Evolutionary conservation across 345 rosid genomes (phyloP).

Genomic region (Crucihimalaya himalaica): DNA sequence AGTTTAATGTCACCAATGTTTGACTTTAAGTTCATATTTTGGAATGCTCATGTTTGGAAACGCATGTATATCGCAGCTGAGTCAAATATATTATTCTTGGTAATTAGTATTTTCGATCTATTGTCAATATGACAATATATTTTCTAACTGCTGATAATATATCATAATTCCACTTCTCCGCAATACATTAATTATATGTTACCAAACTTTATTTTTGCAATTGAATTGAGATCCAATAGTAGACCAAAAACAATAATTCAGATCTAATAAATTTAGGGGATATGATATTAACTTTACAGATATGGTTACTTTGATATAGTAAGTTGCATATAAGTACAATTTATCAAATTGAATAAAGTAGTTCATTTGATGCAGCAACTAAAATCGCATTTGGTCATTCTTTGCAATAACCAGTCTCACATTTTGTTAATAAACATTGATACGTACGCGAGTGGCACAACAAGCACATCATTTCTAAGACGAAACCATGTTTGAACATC

Average conservation of each 20-base stretch:
- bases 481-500: background rate
- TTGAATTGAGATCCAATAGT: background rate
- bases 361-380: no score
- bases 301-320: no score
- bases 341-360: no score
- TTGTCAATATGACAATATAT: background rate
- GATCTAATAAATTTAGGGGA: no score
- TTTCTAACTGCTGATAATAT: background rate
- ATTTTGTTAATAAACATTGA: background rate
- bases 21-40: slow-evolving; percentile 8
- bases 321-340: no score
- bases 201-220: background rate
- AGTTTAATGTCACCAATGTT: background rate
- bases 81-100: background rate
- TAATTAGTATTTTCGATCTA: background rate
- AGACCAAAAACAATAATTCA: no score
- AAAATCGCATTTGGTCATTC: no score
- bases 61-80: background rate
- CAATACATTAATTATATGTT: background rate
- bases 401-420: no score
- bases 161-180: background rate
- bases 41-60: background rate
- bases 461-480: background rate
- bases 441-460: background rate
- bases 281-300: no score